A percentile compares a stretch with the other conserved stretches of the same genome.
Conservation (phyloP, 257 asterid species). For the Nicotiana sylvestris region DNA sequence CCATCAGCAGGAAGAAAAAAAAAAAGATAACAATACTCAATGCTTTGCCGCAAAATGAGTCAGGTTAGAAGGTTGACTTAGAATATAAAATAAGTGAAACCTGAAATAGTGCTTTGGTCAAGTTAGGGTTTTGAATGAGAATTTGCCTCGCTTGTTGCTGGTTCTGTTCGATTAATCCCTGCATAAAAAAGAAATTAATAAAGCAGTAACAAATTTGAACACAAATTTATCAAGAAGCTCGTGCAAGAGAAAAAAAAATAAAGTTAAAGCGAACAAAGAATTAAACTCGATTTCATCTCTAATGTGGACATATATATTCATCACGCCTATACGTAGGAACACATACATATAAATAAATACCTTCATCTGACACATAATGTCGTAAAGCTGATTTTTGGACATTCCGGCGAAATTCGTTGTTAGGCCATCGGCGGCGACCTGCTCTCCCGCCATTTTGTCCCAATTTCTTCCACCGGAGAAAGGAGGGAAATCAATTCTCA, state of each 20-base stretch:
- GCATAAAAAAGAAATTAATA: slow-evolving; percentile 12
- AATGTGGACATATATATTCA: no score
- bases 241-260: background rate
- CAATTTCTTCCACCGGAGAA: slow-evolving; percentile 31
- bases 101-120: slow-evolving; percentile 96
- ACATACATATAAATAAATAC: slow-evolving; percentile 18
- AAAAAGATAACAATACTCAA: background rate
- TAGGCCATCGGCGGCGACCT: slow-evolving; percentile 51
- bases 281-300: background rate
- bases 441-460: slow-evolving; percentile 19
- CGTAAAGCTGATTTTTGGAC: slow-evolving; percentile 86
- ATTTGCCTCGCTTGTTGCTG: slow-evolving; percentile 91
- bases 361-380: slow-evolving; percentile 96
- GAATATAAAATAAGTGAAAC: slow-evolving; percentile 26
- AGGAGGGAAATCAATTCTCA: no score
- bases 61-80: background rate
- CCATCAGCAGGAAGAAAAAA: no score
- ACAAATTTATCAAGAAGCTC: background rate
- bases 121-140: slow-evolving; percentile 80
- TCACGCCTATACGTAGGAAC: no score
- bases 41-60: background rate
- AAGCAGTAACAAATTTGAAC: background rate
- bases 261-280: background rate
- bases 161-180: slow-evolving; percentile 83
- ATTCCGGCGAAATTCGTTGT: slow-evolving; percentile 76